Base-by-base conservation (phyloP, 192 early-diverging fungal genomes). In the Polychytrium aggregatum region DNA sequence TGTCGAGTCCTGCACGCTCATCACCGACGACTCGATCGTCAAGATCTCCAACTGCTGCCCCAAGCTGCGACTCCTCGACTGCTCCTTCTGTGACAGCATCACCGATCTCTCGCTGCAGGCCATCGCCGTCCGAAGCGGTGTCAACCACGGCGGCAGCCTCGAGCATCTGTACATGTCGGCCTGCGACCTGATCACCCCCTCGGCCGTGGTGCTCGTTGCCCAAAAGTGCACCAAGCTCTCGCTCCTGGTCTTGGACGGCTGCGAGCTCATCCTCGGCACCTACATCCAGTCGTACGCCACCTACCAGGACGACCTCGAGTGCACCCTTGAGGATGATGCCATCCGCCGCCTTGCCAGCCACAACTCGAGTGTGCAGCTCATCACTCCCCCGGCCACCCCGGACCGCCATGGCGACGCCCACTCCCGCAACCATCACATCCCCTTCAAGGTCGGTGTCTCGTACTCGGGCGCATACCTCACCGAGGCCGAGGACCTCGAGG, bases 161-260 rank as follows among this genome's bases (percentile, higher is more conserved):
- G 36, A 62, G 46, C 62, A 70, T 48, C 51, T 74, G 31, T 64
- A 70, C 37, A 52, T 74, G 18, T 46, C 62, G 26, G 64, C 62
- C 27, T 65, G 62, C 51, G 72, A 74, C 28, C 38, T 54, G 22
- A 58, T 74, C 14, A 41, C 64, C 8, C 56, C 72, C 2, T 14
- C 29, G 26, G 53, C 64, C 5, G 52, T 74, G n/a, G 63, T 68
- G 34, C 37, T 59, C 18, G 46, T 74, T n/a, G 68, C 62, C 5
- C 48, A 61, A 24, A 59, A 63, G 26, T 52, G 51, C 43, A 37
- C 52, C 20, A 45, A 55, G 7, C 63, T 73, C 14, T 48, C 65
- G 30, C 41, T 67, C 11, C 56, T 74, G 27, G 65, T 74, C 2
- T 35, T 74, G 48, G 72, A 74, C 50, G 72, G 72, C 21, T 74